Percentiles rank a stretch among this genome's conserved stretches.
Evolutionary conservation across 139 green algal genomes (phyloP).

Genomic region (Nannochloris sp.): DNA sequence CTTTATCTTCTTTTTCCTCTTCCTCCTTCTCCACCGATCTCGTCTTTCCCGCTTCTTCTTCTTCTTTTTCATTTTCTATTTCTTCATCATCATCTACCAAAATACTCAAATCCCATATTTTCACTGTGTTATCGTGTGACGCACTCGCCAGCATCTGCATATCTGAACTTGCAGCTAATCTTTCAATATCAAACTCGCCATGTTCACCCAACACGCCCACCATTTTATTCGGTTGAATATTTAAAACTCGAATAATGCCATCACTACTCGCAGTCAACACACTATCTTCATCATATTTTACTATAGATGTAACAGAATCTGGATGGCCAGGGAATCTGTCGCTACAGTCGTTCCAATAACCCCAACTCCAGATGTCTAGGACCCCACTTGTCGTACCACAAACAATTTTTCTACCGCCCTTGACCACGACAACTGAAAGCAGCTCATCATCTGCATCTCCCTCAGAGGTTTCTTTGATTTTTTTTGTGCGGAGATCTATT

Average conservation of each 20-base stretch:
- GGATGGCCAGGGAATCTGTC: constrained; percentile 76
- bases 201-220: constrained; percentile 83
- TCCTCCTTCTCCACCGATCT: neutral
- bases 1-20: neutral
- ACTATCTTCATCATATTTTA: constrained; percentile 76
- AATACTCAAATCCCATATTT: constrained; percentile 65
- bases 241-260: constrained; percentile 74
- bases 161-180: constrained; percentile 44
- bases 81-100: constrained; percentile 49
- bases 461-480: constrained; percentile 56
- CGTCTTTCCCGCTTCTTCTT: neutral
- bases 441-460: constrained; percentile 88
- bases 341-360: constrained; percentile 81
- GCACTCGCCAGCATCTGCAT: constrained; percentile 50
- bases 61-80: constrained; percentile 33
- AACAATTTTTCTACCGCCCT: constrained; percentile 63
- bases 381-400: constrained; percentile 41
- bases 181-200: constrained; percentile 53
- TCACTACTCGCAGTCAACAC: constrained; percentile 81
- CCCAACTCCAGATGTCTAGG: constrained; percentile 81
- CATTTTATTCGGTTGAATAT: constrained; percentile 76
- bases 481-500: constrained; percentile 43
- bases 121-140: constrained; percentile 71
- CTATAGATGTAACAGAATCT: constrained; percentile 66
- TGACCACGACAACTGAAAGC: constrained; percentile 61